Evolutionary conservation across 1,139 yeast species (phyloP).

Genomic region (Oligophagozyma castellii): DNA sequence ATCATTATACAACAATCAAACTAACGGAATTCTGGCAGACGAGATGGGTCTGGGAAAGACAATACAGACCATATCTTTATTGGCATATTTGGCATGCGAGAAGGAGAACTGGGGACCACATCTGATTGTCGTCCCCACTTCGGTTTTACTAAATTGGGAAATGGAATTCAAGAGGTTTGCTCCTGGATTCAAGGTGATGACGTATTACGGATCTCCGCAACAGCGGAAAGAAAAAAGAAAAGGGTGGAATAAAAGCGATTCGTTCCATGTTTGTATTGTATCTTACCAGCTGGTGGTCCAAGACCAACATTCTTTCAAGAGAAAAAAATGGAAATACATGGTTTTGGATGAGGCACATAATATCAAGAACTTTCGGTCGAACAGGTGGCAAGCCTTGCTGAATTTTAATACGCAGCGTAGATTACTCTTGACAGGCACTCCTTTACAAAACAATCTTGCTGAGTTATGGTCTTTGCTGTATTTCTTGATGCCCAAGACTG

Average conservation of each 20-base stretch:
- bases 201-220: conserved; percentile 96
- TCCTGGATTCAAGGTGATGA: conserved; percentile 90
- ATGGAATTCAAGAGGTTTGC: conserved; percentile 98
- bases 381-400: conserved; percentile 90
- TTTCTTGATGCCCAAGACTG: conserved; percentile 75
- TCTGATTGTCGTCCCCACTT: conserved; percentile 90
- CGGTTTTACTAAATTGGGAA: conserved; percentile 99
- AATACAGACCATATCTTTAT: conserved; percentile 81
- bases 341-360: conserved; percentile 97
- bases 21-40: conserved; percentile 95
- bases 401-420: conserved; percentile 89
- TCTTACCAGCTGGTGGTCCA: conserved; percentile 94
- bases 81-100: conserved; percentile 83
- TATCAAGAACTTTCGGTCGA: conserved; percentile 89
- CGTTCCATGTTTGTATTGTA: conserved; percentile 94
- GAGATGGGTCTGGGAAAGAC: conserved; percentile 99
- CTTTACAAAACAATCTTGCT: conserved; percentile 80
- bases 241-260: conserved; percentile 95
- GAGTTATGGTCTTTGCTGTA: conserved; percentile 90
- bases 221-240: conserved; percentile 91
- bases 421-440: conserved; percentile 85
- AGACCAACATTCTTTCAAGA: conserved; percentile 85
- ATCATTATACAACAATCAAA: conserved; percentile 77
- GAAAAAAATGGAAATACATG: conserved; percentile 94
- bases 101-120: conserved; percentile 98